Base-by-base conservation (phyloP, 2,329 filamentous ascomycete species). In the Aplosporella prunicola region DNA sequence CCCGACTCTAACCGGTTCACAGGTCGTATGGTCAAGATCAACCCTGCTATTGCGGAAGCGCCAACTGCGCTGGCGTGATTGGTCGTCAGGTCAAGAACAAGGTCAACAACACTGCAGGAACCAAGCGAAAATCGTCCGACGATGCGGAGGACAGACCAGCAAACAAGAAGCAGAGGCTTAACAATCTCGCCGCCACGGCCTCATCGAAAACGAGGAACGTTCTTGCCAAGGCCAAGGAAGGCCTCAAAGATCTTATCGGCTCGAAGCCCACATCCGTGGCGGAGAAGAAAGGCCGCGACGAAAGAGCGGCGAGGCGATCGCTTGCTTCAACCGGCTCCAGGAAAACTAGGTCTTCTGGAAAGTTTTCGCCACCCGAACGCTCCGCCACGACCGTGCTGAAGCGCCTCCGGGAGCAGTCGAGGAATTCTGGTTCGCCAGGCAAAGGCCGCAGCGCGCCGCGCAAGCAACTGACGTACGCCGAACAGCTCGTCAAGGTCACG, bases 31-130 rank as follows among this genome's bases (percentile, higher is more conserved):
- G 66, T 67, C 44, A 76, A 75, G 50, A 78, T 77, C 46, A 80
- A 52, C 56, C 69, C 44, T 82, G 77, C 51, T 71, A 71, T 39
- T 82, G 77, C 50, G 76, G 77, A 20, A 67, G 74, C 7, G 53
- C 63, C 7, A 70, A 67, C 23, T 82, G 77, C 49, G 71, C 77
- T 44, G 78, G 77, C 32, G 67, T 77, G 25, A 61, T 82, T 23
- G 74, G 74, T 9, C 71, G 71, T 8, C 69, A 66, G 35, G 64
- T 68, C 4, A 71, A 70, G 49, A 68, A 72, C 35, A 63, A 62
- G 7, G 43, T 45, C 16, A 53, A 58, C 18, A 40, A 40, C 3
- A 11, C 38, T 20, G n/a, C 17, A 15, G 38, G 38, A 9, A 35
- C 20, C 27, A 40, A 40, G n/a, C 38, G 38, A 13, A 35, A 32